Base-by-base conservation (phyloP, 202 grass and related monocot genomes). In the Elaeis oleifera region DNA sequence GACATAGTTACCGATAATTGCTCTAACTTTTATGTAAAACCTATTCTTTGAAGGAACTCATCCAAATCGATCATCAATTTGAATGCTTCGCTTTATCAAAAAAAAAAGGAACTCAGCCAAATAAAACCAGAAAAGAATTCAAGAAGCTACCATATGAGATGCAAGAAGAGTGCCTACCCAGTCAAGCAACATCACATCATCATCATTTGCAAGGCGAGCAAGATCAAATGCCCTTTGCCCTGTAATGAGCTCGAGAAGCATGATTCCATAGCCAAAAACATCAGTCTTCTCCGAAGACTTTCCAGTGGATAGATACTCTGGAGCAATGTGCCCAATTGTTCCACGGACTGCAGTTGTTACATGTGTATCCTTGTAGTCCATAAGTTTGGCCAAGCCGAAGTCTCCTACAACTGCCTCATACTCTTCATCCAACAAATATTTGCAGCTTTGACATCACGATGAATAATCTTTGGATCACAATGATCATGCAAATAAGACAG, bases 401-500 rank as follows among this genome's bases (percentile, higher is more conserved):
- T 79, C 68, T 56, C 76, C 68, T 49, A 79, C 76, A 72, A 72
- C 17, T 22, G 76, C 76, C 56, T 71, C 60, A 65, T 60, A 71
- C 17, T 71, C 70, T 14, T 72, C 76, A 60, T 79, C 54, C 61
- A 79, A 65, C 15, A 79, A 54, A 79, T 72, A 52, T 79, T 79
- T 54, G 76, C 68, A 54, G 68, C 76, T 79, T 79, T 79, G 54
- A 79, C 76, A 60, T 79, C 68, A 18, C 76, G 76, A 65, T 79
- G 68, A 31, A 79, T 78, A 54, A 78, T 78, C 19, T 60, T 71
- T 11, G 76, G 76, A 58, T 72, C 49, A 27, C 76, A 78, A 23
- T 71, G 53, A 53, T 72, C 76, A 54, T 78, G 76, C 76, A 78
- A 78, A 15, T 78, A 78, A 50, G 76, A 78, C 59, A 78, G 54